Conservation (phyloP, 371 early-diverging fungal genomes). For the Choanephora cucurbitarum region DNA sequence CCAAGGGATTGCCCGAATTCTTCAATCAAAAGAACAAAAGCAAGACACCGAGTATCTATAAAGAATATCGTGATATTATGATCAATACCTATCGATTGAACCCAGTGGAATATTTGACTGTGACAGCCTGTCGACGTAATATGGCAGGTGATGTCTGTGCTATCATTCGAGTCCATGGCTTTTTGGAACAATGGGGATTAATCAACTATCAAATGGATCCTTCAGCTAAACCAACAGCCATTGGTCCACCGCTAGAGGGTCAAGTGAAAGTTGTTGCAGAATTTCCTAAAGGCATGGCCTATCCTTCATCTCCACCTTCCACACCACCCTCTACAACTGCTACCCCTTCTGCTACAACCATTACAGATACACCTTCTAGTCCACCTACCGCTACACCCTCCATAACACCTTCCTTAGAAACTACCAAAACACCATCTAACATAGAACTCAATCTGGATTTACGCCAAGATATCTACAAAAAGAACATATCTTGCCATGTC, state of each 20-base stretch:
- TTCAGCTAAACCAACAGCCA: slow-evolving; percentile 83
- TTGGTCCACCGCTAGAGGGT: slow-evolving; percentile 90
- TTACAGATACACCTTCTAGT: background rate
- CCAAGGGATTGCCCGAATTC: slow-evolving; percentile 92
- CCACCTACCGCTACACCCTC: too few relatives aligned
- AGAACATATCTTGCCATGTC: too few relatives aligned
- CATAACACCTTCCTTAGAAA: too few relatives aligned
- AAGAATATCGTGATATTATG: slow-evolving; percentile 97
- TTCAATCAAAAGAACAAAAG: slow-evolving; percentile 89
- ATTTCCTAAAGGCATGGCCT: slow-evolving; percentile 20
- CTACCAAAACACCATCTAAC: too few relatives aligned
- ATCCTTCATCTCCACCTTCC: background rate
- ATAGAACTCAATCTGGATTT: slow-evolving; percentile 26
- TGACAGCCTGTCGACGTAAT: slow-evolving; percentile 95
- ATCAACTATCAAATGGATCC: slow-evolving; percentile 98
- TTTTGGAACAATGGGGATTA: slow-evolving; percentile 99
- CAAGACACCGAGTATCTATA: slow-evolving; percentile 91
- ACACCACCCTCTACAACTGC: background rate
- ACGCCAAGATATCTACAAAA: slow-evolving; percentile 22
- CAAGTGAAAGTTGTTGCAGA: slow-evolving; percentile 67
- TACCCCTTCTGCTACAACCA: background rate
- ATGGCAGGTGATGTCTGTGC: slow-evolving; percentile 97
- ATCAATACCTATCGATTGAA: slow-evolving; percentile 94
- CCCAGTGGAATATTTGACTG: slow-evolving; percentile 93
- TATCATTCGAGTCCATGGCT: slow-evolving; percentile 95